Base-by-base conservation (phyloP, 768 basidiomycete genomes). In the Amanita rubescens region DNA sequence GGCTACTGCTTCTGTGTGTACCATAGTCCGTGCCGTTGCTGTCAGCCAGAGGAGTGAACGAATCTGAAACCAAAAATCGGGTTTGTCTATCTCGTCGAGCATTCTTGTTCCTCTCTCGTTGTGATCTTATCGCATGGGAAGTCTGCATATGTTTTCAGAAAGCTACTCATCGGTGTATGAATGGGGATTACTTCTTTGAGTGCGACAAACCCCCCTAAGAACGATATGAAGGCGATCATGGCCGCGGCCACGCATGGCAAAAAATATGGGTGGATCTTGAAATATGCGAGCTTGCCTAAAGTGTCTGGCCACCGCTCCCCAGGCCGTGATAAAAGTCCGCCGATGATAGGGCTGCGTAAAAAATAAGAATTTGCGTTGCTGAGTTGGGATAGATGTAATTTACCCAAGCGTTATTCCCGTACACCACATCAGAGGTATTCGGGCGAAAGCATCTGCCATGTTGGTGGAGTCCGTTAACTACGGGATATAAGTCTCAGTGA, bases 381-480 rank as follows among this genome's bases (percentile, higher is more conserved):
- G 3, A 3, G 5, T 30, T 30, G 27, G 8, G 27, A 30, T 30
- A 30, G 27, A 30, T 30, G 8, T 30, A 30, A 30, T 8, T 30
- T 8, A 71, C 69, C 61, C 71, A 11, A 67, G 49, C 0, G 69
- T 72, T 0, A 57, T 53, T 0, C 69, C 72, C 11, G 65, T 7
- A 34, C 64, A 66, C 72, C 71, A 73, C 53, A 69, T 65, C 11
- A 72, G 54, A 10, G 68, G 69, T 27, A 65, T 62, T 10, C 67
- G 51, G 0, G 69, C 65, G 54, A 65, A 71, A 0, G 71, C 72
- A 49, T 73, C 70, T 1, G 67, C 71, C 15, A 69, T 63, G 58
- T 74, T 75, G 7, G 73, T 68, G 10, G 61, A 46, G 49, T 72
- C 71, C 3, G 70, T 72, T 9, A 70, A 72, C 78, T 3, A 74